These are phyloP conservation scores for Sugiyamaella xylanicola DNA, from an alignment of 1,139 yeast genomes.

Conservation along the genomic window DNA sequence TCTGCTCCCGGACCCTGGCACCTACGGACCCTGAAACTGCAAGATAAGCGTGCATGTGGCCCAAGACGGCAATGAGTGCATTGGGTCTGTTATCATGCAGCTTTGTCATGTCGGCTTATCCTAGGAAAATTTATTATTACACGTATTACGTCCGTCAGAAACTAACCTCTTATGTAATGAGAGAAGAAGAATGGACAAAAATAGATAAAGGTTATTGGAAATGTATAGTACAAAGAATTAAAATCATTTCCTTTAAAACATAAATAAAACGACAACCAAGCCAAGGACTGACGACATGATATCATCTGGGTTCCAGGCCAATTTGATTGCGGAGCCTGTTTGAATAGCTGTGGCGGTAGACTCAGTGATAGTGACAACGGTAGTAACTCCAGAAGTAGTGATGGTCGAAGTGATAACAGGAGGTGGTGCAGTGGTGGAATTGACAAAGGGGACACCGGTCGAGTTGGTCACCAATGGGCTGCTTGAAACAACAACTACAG, in stretches of 20 bases:
- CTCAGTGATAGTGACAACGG: constrained; percentile 5
- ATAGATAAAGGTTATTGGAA: neutral
- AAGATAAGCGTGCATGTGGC: neutral
- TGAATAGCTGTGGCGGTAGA: neutral
- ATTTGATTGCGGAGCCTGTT: neutral
- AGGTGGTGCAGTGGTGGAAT: constrained; percentile 5
- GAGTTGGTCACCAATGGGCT: constrained; percentile 2
- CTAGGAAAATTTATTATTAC: neutral
- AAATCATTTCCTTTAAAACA: neutral
- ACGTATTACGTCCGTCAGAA: neutral
- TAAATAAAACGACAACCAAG: neutral
- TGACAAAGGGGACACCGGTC: neutral
- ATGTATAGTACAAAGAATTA: neutral
- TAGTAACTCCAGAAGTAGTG: constrained; percentile 4
- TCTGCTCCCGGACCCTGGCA: too few species aligned
- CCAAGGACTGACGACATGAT: neutral
- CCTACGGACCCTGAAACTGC: too few species aligned
- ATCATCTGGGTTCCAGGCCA: constrained; percentile 5
- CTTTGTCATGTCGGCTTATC: too few species aligned
- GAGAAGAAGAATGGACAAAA: neutral
- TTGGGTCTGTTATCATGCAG: neutral
- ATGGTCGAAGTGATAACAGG: neutral
- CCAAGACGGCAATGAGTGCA: neutral
- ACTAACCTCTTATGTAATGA: neutral
- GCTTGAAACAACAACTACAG: neutral